phyloP scores from a whole-genome alignment of 208 protist species.

The Leishmania arabica region DNA sequence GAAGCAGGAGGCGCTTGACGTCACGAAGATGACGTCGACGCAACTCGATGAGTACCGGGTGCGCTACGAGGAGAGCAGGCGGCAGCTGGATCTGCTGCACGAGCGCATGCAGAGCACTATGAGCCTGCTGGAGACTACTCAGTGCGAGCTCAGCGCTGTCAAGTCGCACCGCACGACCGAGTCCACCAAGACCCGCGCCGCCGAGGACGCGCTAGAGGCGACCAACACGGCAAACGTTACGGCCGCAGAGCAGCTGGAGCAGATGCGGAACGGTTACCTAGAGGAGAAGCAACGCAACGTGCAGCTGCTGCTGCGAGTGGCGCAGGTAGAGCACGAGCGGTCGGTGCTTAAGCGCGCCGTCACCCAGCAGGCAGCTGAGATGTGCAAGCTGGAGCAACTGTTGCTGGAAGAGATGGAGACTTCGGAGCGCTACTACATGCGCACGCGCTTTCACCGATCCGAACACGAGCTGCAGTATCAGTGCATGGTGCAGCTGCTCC shows the following conservation, averaged over 20 bases:
- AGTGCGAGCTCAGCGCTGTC: conserved; percentile 47
- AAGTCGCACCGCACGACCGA: conserved; percentile 32
- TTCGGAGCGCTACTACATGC: conserved; percentile 68
- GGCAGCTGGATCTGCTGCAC: conserved; percentile 37
- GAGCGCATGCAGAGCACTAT: conserved; percentile 47
- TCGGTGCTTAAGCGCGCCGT: conserved; percentile 37
- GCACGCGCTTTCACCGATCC: conserved; percentile 58
- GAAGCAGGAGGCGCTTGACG: conserved; percentile 31
- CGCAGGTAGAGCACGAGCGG: conserved; percentile 52
- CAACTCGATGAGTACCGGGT: conserved; percentile 41
- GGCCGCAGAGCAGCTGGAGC: conserved; percentile 42
- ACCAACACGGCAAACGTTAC: conserved; percentile 1
- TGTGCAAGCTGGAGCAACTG: conserved; percentile 67
- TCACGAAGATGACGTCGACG: conserved; percentile 4
- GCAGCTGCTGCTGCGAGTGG: conserved; percentile 64
- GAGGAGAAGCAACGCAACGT: conserved; percentile 79
- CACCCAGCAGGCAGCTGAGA: conserved; percentile 35
- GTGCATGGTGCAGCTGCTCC: conserved; percentile 21
- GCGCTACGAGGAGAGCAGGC: conserved; percentile 40
- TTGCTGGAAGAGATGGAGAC: conserved; percentile 80
- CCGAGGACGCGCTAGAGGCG: conserved; percentile 36
- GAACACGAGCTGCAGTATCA: conserved; percentile 37
- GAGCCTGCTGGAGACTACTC: conserved; percentile 49
- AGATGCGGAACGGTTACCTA: conserved; percentile 59
- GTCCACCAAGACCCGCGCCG: conserved; percentile 24